Base-by-base conservation (phyloP, 2,329 filamentous ascomycete species). In the Ramularia collo-cygni region DNA sequence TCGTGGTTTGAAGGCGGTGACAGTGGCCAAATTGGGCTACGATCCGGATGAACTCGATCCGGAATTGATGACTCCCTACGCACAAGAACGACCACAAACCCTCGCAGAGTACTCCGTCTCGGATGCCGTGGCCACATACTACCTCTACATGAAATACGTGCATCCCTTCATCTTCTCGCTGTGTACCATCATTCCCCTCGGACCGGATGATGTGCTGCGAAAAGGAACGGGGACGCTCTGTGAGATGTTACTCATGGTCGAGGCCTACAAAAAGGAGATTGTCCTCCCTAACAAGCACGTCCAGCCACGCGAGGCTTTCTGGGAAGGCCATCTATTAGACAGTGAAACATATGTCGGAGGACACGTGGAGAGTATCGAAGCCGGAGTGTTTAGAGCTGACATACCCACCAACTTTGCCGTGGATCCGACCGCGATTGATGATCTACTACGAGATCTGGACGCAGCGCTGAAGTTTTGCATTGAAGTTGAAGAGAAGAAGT, bases 61-160 rank as follows among this genome's bases (percentile, higher is more conserved):
- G 0, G 92, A 98, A 64, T 68, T 98, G 51, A 98, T 98, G 93
- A 93, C 88, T 36, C 87, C 85, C 4, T 76, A 81, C 52, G 92
- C 92, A 12, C 79, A 72, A 45, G 92, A 98, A 65, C 76, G 87
- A 50, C 92, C 92, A 0, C 92, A 98, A 61, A 94, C 87, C 0
- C 71, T 98, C 37, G 90, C 92, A 7, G 92, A 98, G 58, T 98
- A 98, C 66, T 98, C 93, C 0, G 92, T 98, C 31, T 98, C 93
- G 56, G 93, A 98, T 72, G 93, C 93, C 8, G 92, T 98, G 36
- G 92, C 92, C 15, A 98, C 92, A 0, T 98, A 98, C 62, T 98
- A 98, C 60, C 70, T 98, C 47, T 98, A 98, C 74, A 98, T 98
- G 93, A 98, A 98, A 81, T 98, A 98, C 63, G 86, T 98, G n/a